phyloP scores from a whole-genome alignment of 2,329 filamentous ascomycete genomes.

The Tolypocladium ophioglossoides region DNA sequence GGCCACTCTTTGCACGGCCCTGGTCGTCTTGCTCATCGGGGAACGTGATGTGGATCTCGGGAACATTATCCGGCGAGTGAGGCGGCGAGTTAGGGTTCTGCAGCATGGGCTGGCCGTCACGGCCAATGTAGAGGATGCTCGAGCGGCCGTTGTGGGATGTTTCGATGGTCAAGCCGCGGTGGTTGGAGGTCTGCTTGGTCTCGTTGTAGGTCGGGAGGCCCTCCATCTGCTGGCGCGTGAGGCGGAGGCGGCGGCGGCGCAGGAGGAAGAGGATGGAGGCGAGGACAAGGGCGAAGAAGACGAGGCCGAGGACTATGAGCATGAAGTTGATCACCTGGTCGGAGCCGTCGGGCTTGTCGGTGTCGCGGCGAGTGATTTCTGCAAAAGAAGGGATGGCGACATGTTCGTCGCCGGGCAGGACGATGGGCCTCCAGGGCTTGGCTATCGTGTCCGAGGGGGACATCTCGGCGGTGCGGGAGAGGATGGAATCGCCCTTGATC shows the following conservation, averaged over 20 bases:
- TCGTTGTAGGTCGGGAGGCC: conserved; percentile 63
- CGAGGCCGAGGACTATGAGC: conserved; percentile 67
- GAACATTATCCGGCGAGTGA: conserved; percentile 70
- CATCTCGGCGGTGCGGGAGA: conserved; percentile 6
- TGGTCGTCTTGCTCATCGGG: conserved; percentile 85
- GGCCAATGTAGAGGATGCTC: conserved; percentile 67
- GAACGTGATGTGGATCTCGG: conserved; percentile 97
- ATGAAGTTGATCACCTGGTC: conserved; percentile 65
- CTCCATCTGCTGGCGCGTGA: conserved; percentile 36
- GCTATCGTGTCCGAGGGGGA: background rate
- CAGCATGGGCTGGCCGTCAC: conserved; percentile 66
- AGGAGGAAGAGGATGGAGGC: conserved; percentile 61
- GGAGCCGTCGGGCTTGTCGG: conserved; percentile 19
- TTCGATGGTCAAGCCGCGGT: conserved; percentile 46
- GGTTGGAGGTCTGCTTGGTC: conserved; percentile 40
- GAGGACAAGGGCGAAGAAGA: conserved; percentile 61
- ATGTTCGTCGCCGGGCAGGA: conserved; percentile 1
- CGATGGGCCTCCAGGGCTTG: conserved; percentile 6
- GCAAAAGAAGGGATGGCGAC: conserved; percentile 4
- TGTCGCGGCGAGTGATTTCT: conserved; percentile 3
- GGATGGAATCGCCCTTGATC: background rate
- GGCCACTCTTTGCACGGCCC: conserved; percentile 71
- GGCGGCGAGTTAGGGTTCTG: conserved; percentile 66
- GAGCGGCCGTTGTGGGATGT: conserved; percentile 45
- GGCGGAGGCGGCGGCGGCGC: conserved; percentile 50